Conservation (phyloP, 83 land plant species). For the Picea engelmannii region DNA sequence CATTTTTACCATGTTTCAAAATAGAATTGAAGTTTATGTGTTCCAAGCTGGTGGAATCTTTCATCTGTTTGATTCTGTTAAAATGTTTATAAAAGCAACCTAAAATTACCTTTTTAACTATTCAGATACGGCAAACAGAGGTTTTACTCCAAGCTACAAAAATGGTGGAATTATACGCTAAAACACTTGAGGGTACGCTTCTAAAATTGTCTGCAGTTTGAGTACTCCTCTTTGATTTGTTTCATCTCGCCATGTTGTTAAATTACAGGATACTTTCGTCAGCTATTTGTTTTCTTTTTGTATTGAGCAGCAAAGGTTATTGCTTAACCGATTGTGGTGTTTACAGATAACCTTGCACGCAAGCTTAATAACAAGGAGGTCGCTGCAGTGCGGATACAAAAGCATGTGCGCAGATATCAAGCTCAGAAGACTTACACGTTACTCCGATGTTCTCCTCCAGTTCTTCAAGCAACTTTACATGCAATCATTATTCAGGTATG, state of each 20-base stretch:
- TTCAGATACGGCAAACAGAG: slow-evolving; percentile 83
- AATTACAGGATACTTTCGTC: too few species aligned
- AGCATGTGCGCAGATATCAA: slow-evolving; percentile 56
- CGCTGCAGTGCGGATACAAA: slow-evolving; percentile 88
- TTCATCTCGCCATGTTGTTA: too few species aligned
- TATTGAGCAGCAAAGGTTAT: background rate
- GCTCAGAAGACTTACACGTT: slow-evolving; percentile 46
- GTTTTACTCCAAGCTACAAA: slow-evolving; percentile 86
- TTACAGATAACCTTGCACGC: slow-evolving; percentile 68
- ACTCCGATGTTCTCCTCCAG: slow-evolving; percentile 36
- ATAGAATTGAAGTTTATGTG: too few species aligned
- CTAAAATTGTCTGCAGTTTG: too few species aligned
- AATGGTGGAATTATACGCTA: slow-evolving; percentile 86
- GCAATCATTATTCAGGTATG: too few species aligned
- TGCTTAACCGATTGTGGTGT: background rate
- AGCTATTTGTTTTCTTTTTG: background rate
- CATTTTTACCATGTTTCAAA: too few species aligned
- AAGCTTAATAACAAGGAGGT: slow-evolving; percentile 66
- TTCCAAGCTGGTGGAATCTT: too few species aligned
- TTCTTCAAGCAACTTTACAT: slow-evolving; percentile 77
- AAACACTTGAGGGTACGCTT: too few species aligned
- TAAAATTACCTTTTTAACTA: background rate
- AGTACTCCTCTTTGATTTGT: too few species aligned
- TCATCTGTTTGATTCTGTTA: too few species aligned
- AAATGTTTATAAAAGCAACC: background rate